A percentile compares a stretch with the other conserved stretches of the same genome.
phyloP scores from a whole-genome alignment of 1,284 basidiomycete species.

The Moesziomyces parantarcticus region DNA sequence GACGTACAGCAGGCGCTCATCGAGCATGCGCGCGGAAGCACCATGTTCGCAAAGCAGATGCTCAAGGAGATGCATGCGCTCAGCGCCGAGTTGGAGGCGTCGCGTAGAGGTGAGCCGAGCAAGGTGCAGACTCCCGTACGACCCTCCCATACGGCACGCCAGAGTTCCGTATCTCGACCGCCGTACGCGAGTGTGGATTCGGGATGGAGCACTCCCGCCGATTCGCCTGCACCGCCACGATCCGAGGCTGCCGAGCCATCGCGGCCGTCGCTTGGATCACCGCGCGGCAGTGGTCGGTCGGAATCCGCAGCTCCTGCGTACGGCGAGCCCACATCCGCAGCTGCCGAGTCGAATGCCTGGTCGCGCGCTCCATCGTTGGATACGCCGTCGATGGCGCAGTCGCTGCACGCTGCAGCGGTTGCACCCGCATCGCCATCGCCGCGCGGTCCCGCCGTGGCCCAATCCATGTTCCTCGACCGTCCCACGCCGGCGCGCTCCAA shows the following conservation, averaged over 20 bases:
- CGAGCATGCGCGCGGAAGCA: constrained; percentile 54
- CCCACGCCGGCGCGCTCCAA: constrained; percentile 6
- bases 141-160: neutral
- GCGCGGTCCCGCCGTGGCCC: constrained; percentile 1
- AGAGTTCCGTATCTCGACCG: constrained; percentile 1
- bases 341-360: too few relatives aligned
- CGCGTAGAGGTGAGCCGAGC: constrained; percentile 2
- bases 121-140: constrained; percentile 10
- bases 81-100: constrained; percentile 27
- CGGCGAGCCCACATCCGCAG: too few relatives aligned
- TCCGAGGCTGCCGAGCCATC: too few relatives aligned
- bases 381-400: too few relatives aligned
- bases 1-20: constrained; percentile 56
- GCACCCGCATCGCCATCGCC: too few relatives aligned
- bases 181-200: constrained; percentile 18
- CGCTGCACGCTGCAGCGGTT: neutral
- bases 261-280: too few relatives aligned
- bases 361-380: too few relatives aligned
- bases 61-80: constrained; percentile 46
- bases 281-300: too few relatives aligned
- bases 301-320: too few relatives aligned
- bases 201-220: constrained; percentile 1
- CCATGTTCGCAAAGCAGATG: constrained; percentile 37
- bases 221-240: too few relatives aligned
- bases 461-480: constrained; percentile 31